Evolutionary conservation across 2,329 filamentous ascomycete genomes (phyloP), one percentile per base, ranked within the genome.

Genomic region (Shiraia bambusicola): DNA sequence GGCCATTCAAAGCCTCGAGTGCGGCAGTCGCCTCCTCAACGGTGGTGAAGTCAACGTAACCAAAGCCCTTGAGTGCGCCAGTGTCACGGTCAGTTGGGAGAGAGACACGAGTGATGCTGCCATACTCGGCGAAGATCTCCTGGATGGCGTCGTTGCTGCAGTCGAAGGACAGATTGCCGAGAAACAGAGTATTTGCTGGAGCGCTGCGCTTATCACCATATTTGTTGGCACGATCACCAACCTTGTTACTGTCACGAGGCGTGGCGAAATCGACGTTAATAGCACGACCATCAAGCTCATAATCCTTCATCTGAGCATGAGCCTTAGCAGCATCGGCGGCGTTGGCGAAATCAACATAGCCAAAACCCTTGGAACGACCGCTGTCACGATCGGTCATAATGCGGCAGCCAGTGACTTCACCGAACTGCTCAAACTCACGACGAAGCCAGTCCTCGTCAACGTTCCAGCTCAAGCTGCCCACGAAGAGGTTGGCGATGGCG

Each of bases 381-480:
- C 78, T 80, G 41, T 84, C 82, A 69, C 85, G 85, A 75, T 95
- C 88, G 58, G 83, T 91, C 69, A 95, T 87, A 64, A 95, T 83
- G 59, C 88, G 86, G 52, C 84, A 86, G 59, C 82, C 80, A 54
- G 76, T 73, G 42, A 94, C 77, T 63, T 86, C 86, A 51, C 84
- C 85, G 61, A 85, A 92, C 50, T 80, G 73, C 75, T 90, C 81
- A 75, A 96, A 95, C 69, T 92, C 86, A 59, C 85, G 80, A 55
- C 80, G 78, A 52, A 96, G 83, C 73, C 81, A 82, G 52, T 90
- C 83, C 70, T 95, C 91, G 58, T 94, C 88, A 38, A 95, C 77
- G 66, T 84, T 88, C 90, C 90, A 96, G 72, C 87, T 89, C 52
- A 96, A 78, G 76, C 89, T 92, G 58, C 91, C 91, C 54, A 90